phyloP scores from a whole-genome alignment of 1,284 basidiomycete genomes.

The Meripilus lineatus region DNA sequence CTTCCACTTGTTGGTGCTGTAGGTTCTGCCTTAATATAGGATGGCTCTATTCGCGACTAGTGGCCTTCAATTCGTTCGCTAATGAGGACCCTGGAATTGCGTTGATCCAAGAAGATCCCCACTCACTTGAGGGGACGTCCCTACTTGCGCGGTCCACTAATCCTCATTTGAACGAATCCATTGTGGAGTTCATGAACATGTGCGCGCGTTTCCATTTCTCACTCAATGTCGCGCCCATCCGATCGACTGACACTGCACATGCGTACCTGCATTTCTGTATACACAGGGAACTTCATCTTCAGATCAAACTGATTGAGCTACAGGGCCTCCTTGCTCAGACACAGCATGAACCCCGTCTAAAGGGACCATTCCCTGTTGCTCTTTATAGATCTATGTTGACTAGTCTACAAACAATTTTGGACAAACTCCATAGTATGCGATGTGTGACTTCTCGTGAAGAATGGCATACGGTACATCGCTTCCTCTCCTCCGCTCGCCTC shows the following conservation, averaged over 20 bases:
- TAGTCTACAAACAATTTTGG: constrained; percentile 85
- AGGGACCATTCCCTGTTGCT: constrained; percentile 84
- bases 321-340: constrained; percentile 83
- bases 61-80: constrained; percentile 67
- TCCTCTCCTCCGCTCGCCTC: constrained; percentile 1
- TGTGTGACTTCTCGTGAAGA: constrained; percentile 92
- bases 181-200: constrained; percentile 90
- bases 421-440: constrained; percentile 90
- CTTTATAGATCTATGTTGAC: constrained; percentile 84
- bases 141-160: constrained; percentile 33
- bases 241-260: too few relatives aligned
- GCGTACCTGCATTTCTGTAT: constrained; percentile 6
- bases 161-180: constrained; percentile 53
- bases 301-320: constrained; percentile 83
- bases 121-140: constrained; percentile 30
- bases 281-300: constrained; percentile 87
- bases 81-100: constrained; percentile 14
- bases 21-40: constrained; percentile 82
- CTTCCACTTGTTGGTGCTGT: constrained; percentile 4
- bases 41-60: constrained; percentile 80
- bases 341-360: constrained; percentile 89
- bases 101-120: constrained; percentile 22
- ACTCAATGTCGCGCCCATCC: too few relatives aligned
- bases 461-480: constrained; percentile 56
- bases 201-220: constrained; percentile 28